Percentiles rank a stretch among this genome's conserved stretches.
Conservation (phyloP, 176 grass and related monocot species). For the Alopecurus myosuroides region DNA sequence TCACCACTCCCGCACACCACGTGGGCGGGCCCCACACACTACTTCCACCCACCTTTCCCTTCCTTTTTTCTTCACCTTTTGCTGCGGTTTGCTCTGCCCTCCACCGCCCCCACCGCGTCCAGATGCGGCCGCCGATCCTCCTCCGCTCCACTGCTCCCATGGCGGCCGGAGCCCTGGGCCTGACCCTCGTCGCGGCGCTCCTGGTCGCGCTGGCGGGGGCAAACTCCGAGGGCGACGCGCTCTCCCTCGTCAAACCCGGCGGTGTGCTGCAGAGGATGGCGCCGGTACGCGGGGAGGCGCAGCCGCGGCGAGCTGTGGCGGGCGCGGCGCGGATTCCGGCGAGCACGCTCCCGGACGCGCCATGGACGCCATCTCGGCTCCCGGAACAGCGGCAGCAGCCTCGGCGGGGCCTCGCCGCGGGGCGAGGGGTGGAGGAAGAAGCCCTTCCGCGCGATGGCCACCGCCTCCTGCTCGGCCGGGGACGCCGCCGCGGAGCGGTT, state of each 20-base stretch:
- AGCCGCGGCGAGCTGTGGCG: no score
- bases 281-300: no score
- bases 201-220: conserved; percentile 29
- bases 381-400: conserved; percentile 88
- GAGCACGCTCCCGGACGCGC: no score
- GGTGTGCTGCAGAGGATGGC: conserved; percentile 91
- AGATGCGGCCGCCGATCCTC: conserved; percentile 31
- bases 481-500: conserved; percentile 50
- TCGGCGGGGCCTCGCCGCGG: conserved; percentile 51
- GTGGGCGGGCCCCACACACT: no score
- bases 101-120: background rate
- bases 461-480: conserved; percentile 23
- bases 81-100: background rate
- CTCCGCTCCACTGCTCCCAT: background rate
- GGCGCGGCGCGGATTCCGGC: no score
- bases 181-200: conserved; percentile 22
- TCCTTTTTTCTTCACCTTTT: conserved; percentile 9
- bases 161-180: conserved; percentile 1
- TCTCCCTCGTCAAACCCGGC: conserved; percentile 80
- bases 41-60: background rate
- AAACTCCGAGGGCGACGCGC: conserved; percentile 89
- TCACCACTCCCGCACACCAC: no score
- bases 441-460: conserved; percentile 56
- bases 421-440: conserved; percentile 91
- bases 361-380: no score